Percentiles rank a stretch among this genome's conserved stretches.
Evolutionary conservation across 805 yeast genomes (phyloP).

Genomic region (Teunomyces kruisii): DNA sequence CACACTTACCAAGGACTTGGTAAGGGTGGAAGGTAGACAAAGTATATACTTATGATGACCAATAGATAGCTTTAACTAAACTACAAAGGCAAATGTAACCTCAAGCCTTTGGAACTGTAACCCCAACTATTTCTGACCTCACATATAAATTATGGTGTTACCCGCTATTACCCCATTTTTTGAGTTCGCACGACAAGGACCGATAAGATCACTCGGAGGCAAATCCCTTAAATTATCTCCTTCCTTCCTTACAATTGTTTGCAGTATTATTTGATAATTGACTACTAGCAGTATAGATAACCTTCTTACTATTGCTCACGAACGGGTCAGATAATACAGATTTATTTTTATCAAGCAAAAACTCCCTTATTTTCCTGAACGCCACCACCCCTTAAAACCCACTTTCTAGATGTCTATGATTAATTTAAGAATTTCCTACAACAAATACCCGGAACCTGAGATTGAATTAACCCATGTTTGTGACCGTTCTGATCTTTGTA

Average conservation of each 20-base stretch:
- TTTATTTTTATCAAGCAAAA: too few relatives aligned
- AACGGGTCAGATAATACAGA: too few relatives aligned
- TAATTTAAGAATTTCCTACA: conserved; percentile 5
- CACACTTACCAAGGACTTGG: too few relatives aligned
- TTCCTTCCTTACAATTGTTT: neutral
- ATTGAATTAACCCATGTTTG: neutral
- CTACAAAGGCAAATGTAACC: too few relatives aligned
- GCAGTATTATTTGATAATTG: neutral
- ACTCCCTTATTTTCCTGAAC: neutral
- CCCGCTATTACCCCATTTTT: conserved; percentile 2
- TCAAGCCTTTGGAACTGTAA: neutral
- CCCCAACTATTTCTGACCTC: neutral
- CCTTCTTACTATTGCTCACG: too few relatives aligned
- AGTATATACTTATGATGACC: too few relatives aligned
- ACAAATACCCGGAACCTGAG: neutral
- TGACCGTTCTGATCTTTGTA: neutral
- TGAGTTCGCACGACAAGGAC: conserved; percentile 1
- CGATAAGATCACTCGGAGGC: conserved; percentile 3
- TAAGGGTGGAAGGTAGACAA: too few relatives aligned
- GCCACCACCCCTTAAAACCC: neutral
- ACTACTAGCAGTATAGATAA: too few relatives aligned
- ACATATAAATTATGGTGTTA: neutral
- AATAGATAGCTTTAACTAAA: too few relatives aligned
- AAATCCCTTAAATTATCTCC: conserved; percentile 1
- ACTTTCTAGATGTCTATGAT: conserved; percentile 1